These are phyloP conservation scores for Plantago elongata DNA, from an alignment of 257 asterid species.

Conservation along the genomic window DNA sequence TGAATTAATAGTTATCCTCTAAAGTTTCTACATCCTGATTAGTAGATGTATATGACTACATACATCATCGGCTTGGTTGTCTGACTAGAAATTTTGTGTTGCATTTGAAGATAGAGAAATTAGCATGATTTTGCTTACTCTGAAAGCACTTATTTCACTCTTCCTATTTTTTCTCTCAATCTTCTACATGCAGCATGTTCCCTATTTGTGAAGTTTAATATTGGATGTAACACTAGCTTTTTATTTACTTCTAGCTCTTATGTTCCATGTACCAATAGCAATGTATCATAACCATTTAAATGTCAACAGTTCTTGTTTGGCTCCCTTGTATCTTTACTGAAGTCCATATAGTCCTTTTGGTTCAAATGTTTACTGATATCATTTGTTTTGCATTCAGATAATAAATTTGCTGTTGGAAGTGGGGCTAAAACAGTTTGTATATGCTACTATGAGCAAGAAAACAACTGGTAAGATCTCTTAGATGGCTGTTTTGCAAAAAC, in stretches of 20 bases:
- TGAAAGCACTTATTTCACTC: too few relatives aligned
- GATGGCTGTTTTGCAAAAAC: not conserved
- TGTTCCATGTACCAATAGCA: not conserved
- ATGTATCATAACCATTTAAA: not conserved
- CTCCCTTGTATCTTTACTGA: not conserved
- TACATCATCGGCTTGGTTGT: too few relatives aligned
- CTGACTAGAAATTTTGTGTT: too few relatives aligned
- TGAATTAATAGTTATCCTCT: too few relatives aligned
- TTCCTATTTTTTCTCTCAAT: not conserved
- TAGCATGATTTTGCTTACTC: too few relatives aligned
- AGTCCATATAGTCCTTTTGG: conserved; percentile 5
- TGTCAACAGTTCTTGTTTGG: not conserved
- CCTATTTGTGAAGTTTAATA: not conserved
- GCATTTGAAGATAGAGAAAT: too few relatives aligned
- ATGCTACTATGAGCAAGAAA: conserved; percentile 99
- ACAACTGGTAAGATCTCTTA: conserved; percentile 68
- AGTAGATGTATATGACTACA: too few relatives aligned
- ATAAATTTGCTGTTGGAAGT: conserved; percentile 99
- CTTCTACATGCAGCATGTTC: not conserved
- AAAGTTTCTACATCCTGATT: too few relatives aligned
- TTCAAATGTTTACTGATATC: conserved; percentile 19
- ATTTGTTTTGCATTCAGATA: conserved; percentile 46
- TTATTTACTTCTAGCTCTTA: too few relatives aligned
- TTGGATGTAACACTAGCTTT: too few relatives aligned
- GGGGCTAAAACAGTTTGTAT: conserved; percentile 99